Evolutionary conservation across 352 stramenopile genomes (phyloP).

Genomic region (Phytopythium montanum): DNA sequence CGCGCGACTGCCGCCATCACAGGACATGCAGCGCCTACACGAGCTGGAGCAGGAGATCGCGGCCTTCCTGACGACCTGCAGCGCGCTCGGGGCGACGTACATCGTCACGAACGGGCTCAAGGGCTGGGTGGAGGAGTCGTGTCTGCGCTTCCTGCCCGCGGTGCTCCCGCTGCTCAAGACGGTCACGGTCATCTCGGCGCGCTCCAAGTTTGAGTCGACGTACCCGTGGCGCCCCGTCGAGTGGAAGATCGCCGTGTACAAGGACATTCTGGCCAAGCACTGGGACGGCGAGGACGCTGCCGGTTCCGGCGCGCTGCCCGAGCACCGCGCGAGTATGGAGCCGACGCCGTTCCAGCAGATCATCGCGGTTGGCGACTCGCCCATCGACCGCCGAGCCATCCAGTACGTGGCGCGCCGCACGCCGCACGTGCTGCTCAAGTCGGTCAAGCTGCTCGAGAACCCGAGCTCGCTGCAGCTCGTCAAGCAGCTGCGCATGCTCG

Average conservation of each 20-base stretch:
- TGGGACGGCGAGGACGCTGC: not conserved
- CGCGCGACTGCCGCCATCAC: not conserved
- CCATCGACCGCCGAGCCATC: constrained; percentile 64
- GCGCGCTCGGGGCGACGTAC: constrained; percentile 39
- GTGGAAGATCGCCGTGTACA: constrained; percentile 79
- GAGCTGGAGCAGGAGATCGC: constrained; percentile 33
- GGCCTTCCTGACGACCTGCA: constrained; percentile 45
- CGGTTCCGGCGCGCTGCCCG: constrained; percentile 6
- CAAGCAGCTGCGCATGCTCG: constrained; percentile 63
- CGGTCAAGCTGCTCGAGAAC: constrained; percentile 75
- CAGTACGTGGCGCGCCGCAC: constrained; percentile 56
- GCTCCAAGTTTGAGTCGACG: constrained; percentile 50
- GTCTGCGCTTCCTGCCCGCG: constrained; percentile 61
- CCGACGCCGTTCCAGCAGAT: constrained; percentile 37
- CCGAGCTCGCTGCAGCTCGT: constrained; percentile 69
- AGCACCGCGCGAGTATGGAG: constrained; percentile 24
- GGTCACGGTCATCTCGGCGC: constrained; percentile 66
- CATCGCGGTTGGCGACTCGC: constrained; percentile 70
- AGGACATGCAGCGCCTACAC: constrained; percentile 21
- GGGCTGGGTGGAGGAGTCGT: constrained; percentile 76
- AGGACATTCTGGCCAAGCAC: constrained; percentile 46
- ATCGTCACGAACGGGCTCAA: constrained; percentile 72
- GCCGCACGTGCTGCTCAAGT: constrained; percentile 58
- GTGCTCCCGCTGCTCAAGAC: constrained; percentile 47
- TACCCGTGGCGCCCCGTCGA: constrained; percentile 63